Percentiles rank a stretch among this genome's conserved stretches.
phyloP scores from a whole-genome alignment of 352 stramenopile species.

The Phytophthora cactorum region DNA sequence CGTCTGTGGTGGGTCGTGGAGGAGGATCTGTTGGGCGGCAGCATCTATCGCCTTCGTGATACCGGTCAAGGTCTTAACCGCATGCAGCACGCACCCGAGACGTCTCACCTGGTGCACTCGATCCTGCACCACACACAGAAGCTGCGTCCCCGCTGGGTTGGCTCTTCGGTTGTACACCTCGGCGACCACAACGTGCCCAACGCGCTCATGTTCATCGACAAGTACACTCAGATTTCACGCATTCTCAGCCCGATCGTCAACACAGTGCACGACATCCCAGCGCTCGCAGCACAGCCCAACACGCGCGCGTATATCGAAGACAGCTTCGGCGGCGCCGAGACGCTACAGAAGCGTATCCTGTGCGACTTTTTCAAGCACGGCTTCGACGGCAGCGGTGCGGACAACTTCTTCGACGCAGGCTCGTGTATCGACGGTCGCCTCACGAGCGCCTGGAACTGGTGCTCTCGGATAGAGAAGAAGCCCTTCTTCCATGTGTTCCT shows the following conservation, averaged over 20 bases:
- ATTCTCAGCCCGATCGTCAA: constrained; percentile 73
- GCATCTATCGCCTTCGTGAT: constrained; percentile 63
- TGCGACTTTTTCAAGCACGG: constrained; percentile 94
- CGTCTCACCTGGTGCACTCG: constrained; percentile 55
- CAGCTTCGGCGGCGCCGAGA: constrained; percentile 66
- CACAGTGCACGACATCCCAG: constrained; percentile 57
- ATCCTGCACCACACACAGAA: constrained; percentile 62
- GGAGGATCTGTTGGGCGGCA: constrained; percentile 60
- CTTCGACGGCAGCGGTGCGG: constrained; percentile 92
- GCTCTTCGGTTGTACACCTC: constrained; percentile 92
- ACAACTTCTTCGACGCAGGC: constrained; percentile 85
- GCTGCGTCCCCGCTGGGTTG: constrained; percentile 71
- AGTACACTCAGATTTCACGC: constrained; percentile 92
- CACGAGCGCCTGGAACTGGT: constrained; percentile 95
- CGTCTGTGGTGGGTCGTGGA: constrained; percentile 72
- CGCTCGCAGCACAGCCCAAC: constrained; percentile 47
- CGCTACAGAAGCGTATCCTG: constrained; percentile 86
- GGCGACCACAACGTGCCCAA: constrained; percentile 97
- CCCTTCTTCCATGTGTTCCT: constrained; percentile 92
- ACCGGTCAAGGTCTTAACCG: constrained; percentile 74
- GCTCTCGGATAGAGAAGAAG: constrained; percentile 92
- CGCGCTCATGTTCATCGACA: constrained; percentile 96
- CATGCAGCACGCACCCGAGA: constrained; percentile 68
- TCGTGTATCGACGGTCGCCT: constrained; percentile 93
- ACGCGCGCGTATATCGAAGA: constrained; percentile 76